Percentiles rank a stretch among this genome's conserved stretches.
Conservation (phyloP, 2,329 filamentous ascomycete species). For the Albifimbria verrucaria region DNA sequence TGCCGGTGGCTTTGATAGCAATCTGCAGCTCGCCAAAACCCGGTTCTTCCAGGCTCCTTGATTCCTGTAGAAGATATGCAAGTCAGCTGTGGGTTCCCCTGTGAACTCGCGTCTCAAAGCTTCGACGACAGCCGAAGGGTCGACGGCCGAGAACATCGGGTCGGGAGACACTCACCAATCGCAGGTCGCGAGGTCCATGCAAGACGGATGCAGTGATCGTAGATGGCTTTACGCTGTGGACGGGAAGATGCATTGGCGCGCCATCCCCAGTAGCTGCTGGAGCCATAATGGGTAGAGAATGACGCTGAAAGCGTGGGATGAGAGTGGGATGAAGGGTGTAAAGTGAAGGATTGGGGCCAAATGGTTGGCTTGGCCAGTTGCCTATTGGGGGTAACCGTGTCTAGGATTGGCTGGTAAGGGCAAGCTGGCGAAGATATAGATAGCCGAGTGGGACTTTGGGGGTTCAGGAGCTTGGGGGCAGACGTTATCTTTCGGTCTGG, state of each 20-base stretch:
- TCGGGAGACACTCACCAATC: constrained; percentile 44
- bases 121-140: constrained; percentile 20
- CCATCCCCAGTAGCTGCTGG: constrained; percentile 45
- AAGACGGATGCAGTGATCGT: constrained; percentile 53
- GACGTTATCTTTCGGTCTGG: constrained; percentile 16
- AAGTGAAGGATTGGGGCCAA: constrained; percentile 19
- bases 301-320: constrained; percentile 56
- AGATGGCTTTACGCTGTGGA: constrained; percentile 35
- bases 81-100: constrained; percentile 11
- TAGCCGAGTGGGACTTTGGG: constrained; percentile 17
- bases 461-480: constrained; percentile 21
- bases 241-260: constrained; percentile 41
- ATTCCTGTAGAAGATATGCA: constrained; percentile 38
- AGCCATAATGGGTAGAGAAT: constrained; percentile 37
- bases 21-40: constrained; percentile 58
- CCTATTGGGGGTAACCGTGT: constrained; percentile 23
- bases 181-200: constrained; percentile 54
- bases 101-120: constrained; percentile 9
- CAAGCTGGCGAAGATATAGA: constrained; percentile 5
- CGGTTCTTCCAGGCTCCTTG: constrained; percentile 45
- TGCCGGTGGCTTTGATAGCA: constrained; percentile 61
- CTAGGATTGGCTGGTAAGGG: constrained; percentile 24
- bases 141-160: constrained; percentile 5
- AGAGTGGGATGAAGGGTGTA: constrained; percentile 39
- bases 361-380: constrained; percentile 26